These are phyloP conservation scores for Chrysanthemum lavandulifolium DNA, from an alignment of 129 eudicot species.

Conservation along the genomic window DNA sequence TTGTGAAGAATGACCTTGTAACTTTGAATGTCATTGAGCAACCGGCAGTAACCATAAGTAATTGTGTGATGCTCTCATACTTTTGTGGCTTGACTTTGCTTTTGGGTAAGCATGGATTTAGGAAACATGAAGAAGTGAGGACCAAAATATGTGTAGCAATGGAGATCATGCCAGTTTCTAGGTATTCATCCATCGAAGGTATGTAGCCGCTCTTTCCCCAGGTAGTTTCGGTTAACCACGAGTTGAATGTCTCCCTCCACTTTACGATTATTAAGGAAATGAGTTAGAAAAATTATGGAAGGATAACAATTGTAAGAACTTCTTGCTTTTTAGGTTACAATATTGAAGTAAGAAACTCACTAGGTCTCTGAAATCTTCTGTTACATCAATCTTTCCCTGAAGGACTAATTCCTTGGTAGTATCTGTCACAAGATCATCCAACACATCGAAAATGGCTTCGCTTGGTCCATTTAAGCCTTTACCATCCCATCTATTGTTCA, in stretches of 20 bases:
- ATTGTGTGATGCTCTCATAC: slow-evolving; percentile 45
- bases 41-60: slow-evolving; percentile 51
- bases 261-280: slow-evolving; percentile 8
- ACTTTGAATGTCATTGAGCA: slow-evolving; percentile 66
- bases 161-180: slow-evolving; percentile 55
- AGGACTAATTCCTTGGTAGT: slow-evolving; percentile 27
- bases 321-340: not conserved
- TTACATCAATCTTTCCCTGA: slow-evolving; percentile 27
- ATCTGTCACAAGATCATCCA: slow-evolving; percentile 52
- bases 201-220: slow-evolving; percentile 57
- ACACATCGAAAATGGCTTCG: slow-evolving; percentile 48
- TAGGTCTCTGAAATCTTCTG: slow-evolving; percentile 36
- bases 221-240: slow-evolving; percentile 63
- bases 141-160: slow-evolving; percentile 53
- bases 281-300: not conserved
- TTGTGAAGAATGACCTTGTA: slow-evolving; percentile 41
- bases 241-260: slow-evolving; percentile 56
- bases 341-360: slow-evolving; percentile 31
- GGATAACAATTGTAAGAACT: not conserved
- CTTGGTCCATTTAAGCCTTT: slow-evolving; percentile 49
- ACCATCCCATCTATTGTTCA: slow-evolving; percentile 62
- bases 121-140: slow-evolving; percentile 50
- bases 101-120: slow-evolving; percentile 26
- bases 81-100: slow-evolving; percentile 30
- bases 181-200: slow-evolving; percentile 60